Conservation (phyloP, 495 filamentous ascomycete species). For the Neurospora tetraspora region DNA sequence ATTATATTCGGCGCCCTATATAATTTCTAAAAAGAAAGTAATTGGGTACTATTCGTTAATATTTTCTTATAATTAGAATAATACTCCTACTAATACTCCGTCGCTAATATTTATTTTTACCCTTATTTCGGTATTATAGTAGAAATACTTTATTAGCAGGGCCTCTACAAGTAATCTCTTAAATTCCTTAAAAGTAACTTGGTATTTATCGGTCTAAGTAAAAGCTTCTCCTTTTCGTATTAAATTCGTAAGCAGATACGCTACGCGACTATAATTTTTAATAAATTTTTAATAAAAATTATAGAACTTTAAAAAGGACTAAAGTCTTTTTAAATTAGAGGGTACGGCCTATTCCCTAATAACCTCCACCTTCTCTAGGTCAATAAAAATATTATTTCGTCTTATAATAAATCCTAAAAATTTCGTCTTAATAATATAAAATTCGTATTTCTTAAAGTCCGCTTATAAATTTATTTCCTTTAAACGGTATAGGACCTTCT, state of each 20-base stretch:
- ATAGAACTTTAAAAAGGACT: constrained; percentile 2
- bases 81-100: not conserved
- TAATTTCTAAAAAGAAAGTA: not conserved
- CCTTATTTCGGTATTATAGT: not conserved
- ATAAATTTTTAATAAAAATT: constrained; percentile 5
- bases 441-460: constrained; percentile 24
- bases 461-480: no score
- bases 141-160: no score
- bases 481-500: constrained; percentile 4
- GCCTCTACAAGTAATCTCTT: not conserved
- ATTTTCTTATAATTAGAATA: not conserved
- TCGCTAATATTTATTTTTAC: not conserved
- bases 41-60: not conserved
- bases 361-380: not conserved
- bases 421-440: constrained; percentile 14
- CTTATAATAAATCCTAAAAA: constrained; percentile 19
- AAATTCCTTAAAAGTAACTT: not conserved
- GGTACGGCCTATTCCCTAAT: not conserved
- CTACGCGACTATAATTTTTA: not conserved
- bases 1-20: no score
- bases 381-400: no score
- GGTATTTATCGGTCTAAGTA: not conserved
- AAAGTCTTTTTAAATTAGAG: not conserved
- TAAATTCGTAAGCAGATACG: not conserved
- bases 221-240: not conserved